Conservation (phyloP, 2,329 filamentous ascomycete genomes). For the Fusarium ramigenum region DNA sequence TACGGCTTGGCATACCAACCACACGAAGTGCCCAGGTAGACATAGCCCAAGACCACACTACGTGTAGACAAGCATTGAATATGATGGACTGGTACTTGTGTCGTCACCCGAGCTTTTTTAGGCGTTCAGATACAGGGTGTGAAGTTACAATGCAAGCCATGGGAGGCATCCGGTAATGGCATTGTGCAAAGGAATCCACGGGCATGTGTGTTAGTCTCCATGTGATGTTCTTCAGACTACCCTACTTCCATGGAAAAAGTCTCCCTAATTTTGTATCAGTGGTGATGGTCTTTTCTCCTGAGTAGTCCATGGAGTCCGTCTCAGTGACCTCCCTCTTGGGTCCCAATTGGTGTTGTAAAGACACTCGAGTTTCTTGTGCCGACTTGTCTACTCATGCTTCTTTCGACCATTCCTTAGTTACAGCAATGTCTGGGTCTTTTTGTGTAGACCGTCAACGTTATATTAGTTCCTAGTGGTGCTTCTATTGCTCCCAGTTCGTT, state of each 20-base stretch:
- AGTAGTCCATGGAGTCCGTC: not conserved
- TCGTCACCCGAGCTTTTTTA: no score
- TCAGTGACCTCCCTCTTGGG: not conserved
- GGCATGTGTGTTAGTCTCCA: not conserved
- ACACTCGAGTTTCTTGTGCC: not conserved
- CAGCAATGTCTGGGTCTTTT: not conserved
- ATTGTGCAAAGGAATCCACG: no score
- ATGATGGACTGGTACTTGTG: not conserved
- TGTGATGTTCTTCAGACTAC: not conserved
- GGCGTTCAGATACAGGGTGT: no score
- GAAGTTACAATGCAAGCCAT: not conserved
- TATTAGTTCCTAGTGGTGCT: not conserved
- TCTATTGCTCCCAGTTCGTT: not conserved
- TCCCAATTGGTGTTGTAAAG: not conserved
- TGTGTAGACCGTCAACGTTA: rapidly evolving
- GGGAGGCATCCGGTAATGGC: not conserved
- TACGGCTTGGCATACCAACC: not conserved
- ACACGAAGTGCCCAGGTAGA: rapidly evolving
- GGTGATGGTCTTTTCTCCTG: no score
- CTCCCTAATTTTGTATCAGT: no score
- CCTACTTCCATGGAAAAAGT: rapidly evolving
- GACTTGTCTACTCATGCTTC: no score
- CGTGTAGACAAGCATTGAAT: rapidly evolving
- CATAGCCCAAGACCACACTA: rapidly evolving
- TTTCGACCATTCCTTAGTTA: not conserved